Base-by-base conservation (phyloP, 768 basidiomycete species). In the Lactarius sanguifluus region DNA sequence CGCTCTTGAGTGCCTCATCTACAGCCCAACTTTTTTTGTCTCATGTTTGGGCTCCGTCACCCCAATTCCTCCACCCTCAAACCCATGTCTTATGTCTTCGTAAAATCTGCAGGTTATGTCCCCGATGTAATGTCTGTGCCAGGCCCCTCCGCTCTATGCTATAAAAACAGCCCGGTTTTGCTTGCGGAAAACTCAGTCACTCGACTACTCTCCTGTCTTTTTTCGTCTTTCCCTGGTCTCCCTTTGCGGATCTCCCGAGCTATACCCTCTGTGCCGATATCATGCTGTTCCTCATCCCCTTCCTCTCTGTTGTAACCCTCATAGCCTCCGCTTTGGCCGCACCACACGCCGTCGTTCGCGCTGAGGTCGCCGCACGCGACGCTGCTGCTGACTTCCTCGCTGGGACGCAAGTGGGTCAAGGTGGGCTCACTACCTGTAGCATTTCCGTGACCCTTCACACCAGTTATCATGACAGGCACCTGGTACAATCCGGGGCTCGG, bases 401-500 rank as follows among this genome's bases (percentile, higher is more conserved):
- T 28, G 86, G 86, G 23, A 79, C 77, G 0, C 82, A 86, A 64
- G 70, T 71, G 2, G 87, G 89, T 20, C 72, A 85, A 64, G 85
- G 81, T 78, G 70, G 36, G 64, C 61, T 69, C 60, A 41, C 45
- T 57, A 43, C 59, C 56, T 34, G 15, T 64, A 54, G 61, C 52
- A 40, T 47, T 30, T 59, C 20, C 57, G 45, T 64, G 9, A 47
- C 52, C 30, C 47, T 65, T 40, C 20, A 52, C 40, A 15, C 60
- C 28, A 64, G n/a, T 57, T 34, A 60, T 36, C 55, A 57, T 50
- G 61, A 10, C 61, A 81, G 81, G 81, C 38, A 88, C 87, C 43
- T 88, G 76, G 75, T 88, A 86, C 71, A 72, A 65, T 25, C 81
- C 86, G 66, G 88, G 87, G 61, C 80, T 88, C 52, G 86, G 86